Evolutionary conservation across 352 stramenopile genomes (phyloP), one percentile per base, ranked within the genome.

Genomic region (Pythium monospermum): DNA sequence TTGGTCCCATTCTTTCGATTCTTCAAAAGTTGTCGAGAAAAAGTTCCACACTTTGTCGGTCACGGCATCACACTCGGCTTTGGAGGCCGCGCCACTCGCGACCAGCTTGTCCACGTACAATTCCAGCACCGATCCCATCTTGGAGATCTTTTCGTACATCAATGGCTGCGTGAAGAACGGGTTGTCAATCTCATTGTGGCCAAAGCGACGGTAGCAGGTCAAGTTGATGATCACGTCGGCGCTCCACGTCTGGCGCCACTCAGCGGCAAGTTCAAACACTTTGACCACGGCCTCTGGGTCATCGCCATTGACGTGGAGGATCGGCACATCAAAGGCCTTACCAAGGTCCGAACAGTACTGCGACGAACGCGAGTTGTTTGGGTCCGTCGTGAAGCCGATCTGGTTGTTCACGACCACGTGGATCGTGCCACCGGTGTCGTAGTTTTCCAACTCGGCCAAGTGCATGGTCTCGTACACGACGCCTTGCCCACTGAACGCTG

Each of bases 341-440:
- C 91, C 97, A 27, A 99, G 73, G 75, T 99, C 97, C 38, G 73
- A 98, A 68, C 91, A 98, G 72, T 99, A 99, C 15, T 95, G 81
- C 12, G 96, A 98, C n/a, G 94, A 98, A 35, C 97, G 87, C 44
- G 85, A 92, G 64, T 99, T 91, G 58, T 97, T 96, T 12, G 96
- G 96, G 59, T 98, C 83, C 3, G 97, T 99, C n/a, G 97, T 99
- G 71, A 99, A 99, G 21, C 83, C 87, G 23, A 96, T 93, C 68
- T 98, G 94, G 64, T 99, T 99, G 78, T 99, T 99, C 47, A 99
- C 96, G 55, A 99, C 94, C 15, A 99, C 89, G 69, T 99, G 96
- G 61, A 99, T 94, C 12, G 96, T 99, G 45, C 97, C 97, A 42
- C 96, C 97, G 16, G 96, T 97, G 51, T 88, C 80, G 71, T 98